Percentiles rank a stretch among this genome's conserved stretches.
Evolutionary conservation across 2,329 filamentous ascomycete genomes (phyloP).

Genomic region (Arachnomyces sp.): DNA sequence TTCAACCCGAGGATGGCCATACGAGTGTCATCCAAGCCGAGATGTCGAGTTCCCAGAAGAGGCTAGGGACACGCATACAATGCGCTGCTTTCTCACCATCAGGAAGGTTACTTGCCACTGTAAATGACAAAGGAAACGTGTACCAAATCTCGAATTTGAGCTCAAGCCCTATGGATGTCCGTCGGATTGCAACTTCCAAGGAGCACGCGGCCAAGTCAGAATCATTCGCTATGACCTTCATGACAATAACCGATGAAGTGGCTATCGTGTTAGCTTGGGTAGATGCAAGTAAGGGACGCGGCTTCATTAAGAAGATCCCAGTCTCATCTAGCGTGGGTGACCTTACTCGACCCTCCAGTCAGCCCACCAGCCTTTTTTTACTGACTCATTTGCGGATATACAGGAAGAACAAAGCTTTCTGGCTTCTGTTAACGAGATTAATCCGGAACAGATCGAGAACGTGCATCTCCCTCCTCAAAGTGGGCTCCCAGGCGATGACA

Average conservation of each 20-base stretch:
- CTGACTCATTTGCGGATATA: too few relatives aligned
- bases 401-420: too few relatives aligned
- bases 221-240: constrained; percentile 32
- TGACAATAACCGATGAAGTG: constrained; percentile 31
- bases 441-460: too few relatives aligned
- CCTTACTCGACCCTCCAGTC: too few relatives aligned
- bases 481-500: too few relatives aligned
- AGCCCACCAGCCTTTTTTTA: too few relatives aligned
- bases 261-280: constrained; percentile 33
- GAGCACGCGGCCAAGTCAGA: constrained; percentile 32
- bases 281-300: constrained; percentile 26
- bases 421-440: too few relatives aligned
- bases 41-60: constrained; percentile 21
- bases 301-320: constrained; percentile 21
- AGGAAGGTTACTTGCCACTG: constrained; percentile 31
- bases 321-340: constrained; percentile 11
- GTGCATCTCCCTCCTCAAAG: too few relatives aligned
- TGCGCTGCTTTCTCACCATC: constrained; percentile 32
- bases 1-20: constrained; percentile 32
- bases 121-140: constrained; percentile 35
- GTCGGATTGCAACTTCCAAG: constrained; percentile 27
- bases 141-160: constrained; percentile 33
- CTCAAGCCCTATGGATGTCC: constrained; percentile 31
- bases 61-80: constrained; percentile 33
- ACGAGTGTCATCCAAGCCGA: constrained; percentile 28